phyloP scores from a whole-genome alignment of 139 green algal species.

The Ostreobium quekettii region DNA sequence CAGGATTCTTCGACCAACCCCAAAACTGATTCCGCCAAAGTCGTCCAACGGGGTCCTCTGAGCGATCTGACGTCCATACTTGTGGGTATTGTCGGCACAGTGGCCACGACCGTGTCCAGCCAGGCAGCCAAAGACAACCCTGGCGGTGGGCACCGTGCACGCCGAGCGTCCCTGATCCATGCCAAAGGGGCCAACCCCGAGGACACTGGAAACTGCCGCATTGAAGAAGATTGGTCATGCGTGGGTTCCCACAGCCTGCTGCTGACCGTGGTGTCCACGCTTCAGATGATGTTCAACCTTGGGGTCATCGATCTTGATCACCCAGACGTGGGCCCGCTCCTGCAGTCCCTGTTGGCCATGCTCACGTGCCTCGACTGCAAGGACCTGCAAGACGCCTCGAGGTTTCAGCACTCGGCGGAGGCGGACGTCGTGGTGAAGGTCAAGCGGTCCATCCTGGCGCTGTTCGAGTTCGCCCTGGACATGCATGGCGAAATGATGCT shows the following conservation, averaged over 20 bases:
- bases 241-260: background rate
- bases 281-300: constrained; percentile 20
- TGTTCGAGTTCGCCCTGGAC: constrained; percentile 27
- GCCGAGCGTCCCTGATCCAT: too few species aligned
- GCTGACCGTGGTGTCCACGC: background rate
- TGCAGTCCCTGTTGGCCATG: constrained; percentile 14
- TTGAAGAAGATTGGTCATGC: too few species aligned
- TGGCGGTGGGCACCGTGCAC: too few species aligned
- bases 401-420: background rate
- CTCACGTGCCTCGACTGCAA: constrained; percentile 20
- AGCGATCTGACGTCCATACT: too few species aligned
- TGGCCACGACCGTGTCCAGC: too few species aligned
- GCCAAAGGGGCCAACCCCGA: too few species aligned
- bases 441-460: constrained; percentile 17
- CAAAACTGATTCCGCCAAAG: too few species aligned
- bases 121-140: too few species aligned
- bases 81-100: too few species aligned
- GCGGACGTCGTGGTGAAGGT: constrained; percentile 23
- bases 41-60: too few species aligned
- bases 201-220: too few species aligned
- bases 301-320: constrained; percentile 24
- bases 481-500: constrained; percentile 25
- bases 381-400: background rate
- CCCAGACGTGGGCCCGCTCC: background rate
- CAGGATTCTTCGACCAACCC: too few species aligned